Conservation (phyloP, 1,284 basidiomycete genomes). For the Rhizopogon hawkerae region DNA sequence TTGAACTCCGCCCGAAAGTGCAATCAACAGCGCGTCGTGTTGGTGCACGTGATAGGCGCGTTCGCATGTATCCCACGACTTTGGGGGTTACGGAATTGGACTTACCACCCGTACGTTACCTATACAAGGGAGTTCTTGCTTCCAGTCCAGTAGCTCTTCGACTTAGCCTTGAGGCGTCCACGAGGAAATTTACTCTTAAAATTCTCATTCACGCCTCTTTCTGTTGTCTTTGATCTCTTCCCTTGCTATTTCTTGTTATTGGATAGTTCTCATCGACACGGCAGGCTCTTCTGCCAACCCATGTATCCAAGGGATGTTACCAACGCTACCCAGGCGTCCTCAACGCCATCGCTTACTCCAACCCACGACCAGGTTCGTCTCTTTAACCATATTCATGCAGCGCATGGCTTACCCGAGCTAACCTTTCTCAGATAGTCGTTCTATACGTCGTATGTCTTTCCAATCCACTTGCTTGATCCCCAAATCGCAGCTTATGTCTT, state of each 20-base stretch:
- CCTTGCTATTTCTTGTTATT: conserved; percentile 1
- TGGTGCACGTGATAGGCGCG: conserved; percentile 27
- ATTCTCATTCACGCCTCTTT: conserved; percentile 13
- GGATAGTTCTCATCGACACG: conserved; percentile 8
- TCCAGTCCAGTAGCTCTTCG: conserved; percentile 3
- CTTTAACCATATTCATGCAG: conserved; percentile 10
- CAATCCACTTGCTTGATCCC: background rate
- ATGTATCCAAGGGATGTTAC: conserved; percentile 29
- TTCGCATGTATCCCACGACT: conserved; percentile 12
- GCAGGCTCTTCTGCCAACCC: conserved; percentile 21
- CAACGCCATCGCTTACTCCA: conserved; percentile 26
- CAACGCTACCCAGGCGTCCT: conserved; percentile 23
- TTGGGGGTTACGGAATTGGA: conserved; percentile 5
- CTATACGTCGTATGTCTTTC: conserved; percentile 60
- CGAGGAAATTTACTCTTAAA: conserved; percentile 19
- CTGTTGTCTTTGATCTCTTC: conserved; percentile 2
- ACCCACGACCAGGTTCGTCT: conserved; percentile 36
- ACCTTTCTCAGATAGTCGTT: conserved; percentile 42
- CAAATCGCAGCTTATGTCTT: conserved; percentile 8
- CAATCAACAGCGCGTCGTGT: conserved; percentile 24
- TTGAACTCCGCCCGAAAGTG: conserved; percentile 25
- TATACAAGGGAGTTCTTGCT: conserved; percentile 6
- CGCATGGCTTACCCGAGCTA: conserved; percentile 21
- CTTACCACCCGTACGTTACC: background rate
- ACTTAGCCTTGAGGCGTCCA: conserved; percentile 26